Base-by-base conservation (phyloP, 805 yeast species). In the Candida ficus region DNA sequence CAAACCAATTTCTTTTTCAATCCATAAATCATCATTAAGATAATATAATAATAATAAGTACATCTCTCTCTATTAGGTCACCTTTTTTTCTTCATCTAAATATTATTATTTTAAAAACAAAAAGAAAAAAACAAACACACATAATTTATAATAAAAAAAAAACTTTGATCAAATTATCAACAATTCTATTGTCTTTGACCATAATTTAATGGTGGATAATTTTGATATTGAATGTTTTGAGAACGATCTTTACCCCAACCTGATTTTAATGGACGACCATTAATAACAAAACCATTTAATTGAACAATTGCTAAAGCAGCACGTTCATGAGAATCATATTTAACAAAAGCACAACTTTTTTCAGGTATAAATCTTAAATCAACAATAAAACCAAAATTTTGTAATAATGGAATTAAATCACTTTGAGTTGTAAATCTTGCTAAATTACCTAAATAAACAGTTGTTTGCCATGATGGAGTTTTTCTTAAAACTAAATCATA, bases 231-330 rank as follows among this genome's bases (percentile, higher is more conserved):
- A 4, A 41, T 7, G n/a, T 27, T 32, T n/a, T 42, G 41, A 18
- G 31, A 21, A 30, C 66, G 66, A 45, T 70, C 83, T 60, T 80
- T 84, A 39, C 95, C 96, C 96, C 96, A 89, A 26, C 95, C 90
- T 51, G 88, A 78, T 57, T 80, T 82, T 57, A 87, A 63, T 18
- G 83, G 80, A 57, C 95, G 73, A 18, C 95, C 95, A 56, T 83
- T 80, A 50, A 87, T 63, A 37, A 71, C 71, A 51, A 79, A 74
- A 1, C 95, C 93, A 16, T 73, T 67, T 48, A 89, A 67, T 54
- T 84, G 91, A 25, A 82, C 83, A 54, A 88, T 87, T 35, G 95
- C 95, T 54, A 85, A 67, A 3, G 95, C 95, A 5, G 96, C 96
- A 45, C 87, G 71, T 54, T 88, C 95, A 61, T 88, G 96, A 32